phyloP scores from a whole-genome alignment of 768 basidiomycete species.

The Tricholoma matsutake region DNA sequence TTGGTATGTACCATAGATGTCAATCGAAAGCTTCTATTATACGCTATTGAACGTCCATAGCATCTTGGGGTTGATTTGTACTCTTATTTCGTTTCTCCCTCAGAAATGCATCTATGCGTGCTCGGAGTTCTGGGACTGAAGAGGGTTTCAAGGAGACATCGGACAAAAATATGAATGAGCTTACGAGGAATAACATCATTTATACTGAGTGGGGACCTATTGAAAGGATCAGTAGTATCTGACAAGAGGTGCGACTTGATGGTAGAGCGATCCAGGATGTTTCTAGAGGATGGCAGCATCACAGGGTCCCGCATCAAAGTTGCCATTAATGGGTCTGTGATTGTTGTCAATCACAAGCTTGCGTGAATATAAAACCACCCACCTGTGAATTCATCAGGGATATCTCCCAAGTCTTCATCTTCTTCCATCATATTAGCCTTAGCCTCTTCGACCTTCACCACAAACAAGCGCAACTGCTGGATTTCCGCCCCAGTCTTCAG shows the following conservation, averaged over 20 bases:
- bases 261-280: constrained; percentile 81
- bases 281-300: constrained; percentile 75
- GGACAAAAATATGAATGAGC: constrained; percentile 20
- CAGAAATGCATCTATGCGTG: constrained; percentile 70
- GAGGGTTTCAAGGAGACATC: constrained; percentile 4
- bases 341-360: constrained; percentile 5
- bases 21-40: constrained; percentile 3
- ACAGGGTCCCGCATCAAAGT: constrained; percentile 97
- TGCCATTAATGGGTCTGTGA: constrained; percentile 81
- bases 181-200: constrained; percentile 77
- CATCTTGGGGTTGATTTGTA: constrained; percentile 10
- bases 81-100: constrained; percentile 50
- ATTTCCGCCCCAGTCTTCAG: constrained; percentile 82
- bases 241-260: constrained; percentile 95
- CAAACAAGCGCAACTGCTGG: constrained; percentile 63
- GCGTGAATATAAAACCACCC: constrained; percentile 21
- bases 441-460: constrained; percentile 79
- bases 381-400: constrained; percentile 97
- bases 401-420: constrained; percentile 79
- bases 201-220: constrained; percentile 76
- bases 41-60: constrained; percentile 12
- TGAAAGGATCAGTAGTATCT: constrained; percentile 93
- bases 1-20: not conserved
- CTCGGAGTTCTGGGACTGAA: constrained; percentile 67
- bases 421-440: constrained; percentile 82